Base-by-base conservation (phyloP, 495 filamentous ascomycete species). In the Tuber melanosporum region DNA sequence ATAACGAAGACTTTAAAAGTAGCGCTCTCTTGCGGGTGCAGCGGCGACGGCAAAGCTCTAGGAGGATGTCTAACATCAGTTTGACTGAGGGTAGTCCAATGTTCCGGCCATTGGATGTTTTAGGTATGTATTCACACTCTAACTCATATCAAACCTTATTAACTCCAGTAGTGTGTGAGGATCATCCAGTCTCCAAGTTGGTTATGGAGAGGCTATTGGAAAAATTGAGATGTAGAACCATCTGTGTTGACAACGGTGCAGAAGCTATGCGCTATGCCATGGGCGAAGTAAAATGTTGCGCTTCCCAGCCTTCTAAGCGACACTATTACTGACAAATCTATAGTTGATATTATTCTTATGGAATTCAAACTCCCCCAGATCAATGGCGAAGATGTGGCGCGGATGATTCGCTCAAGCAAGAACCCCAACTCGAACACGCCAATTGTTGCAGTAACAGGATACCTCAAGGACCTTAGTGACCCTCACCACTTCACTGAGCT, bases 181-280 rank as follows among this genome's bases (percentile, higher is more conserved):
- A 98, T 84, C 95, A 98, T 83, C 96, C 96, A 1, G 94, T 98
- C n/a, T 97, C 95, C 22, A 89, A 94, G 70, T 87, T 98, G 84
- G 94, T 99, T 39, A 97, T 98, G 95, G 95, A 98, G 83, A 93
- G 94, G 76, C 86, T 98, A 9, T 89, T 98, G 70, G 96, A 98
- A 84, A 98, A 97, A 85, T 88, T 99, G 49, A 91, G 92, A 47
- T 99, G 95, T 80, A 92, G 96, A 26, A 97, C 94, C n/a, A 97
- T 99, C 77, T 91, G 92, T 22, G 95, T 94, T 3, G 87, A 89
- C 12, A 97, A 93, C 78, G 95, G 96, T 26, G 88, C 92, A 2
- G 95, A 99, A 81, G 96, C 94, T 2, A 91, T 95, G 83, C 90
- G 95, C 41, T 97, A 92, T 85, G 94, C 94, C 66, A 91, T 97